These are phyloP conservation scores for Teunomyces lycoperdinae DNA, from an alignment of 805 yeast genomes.

Conservation along the genomic window DNA sequence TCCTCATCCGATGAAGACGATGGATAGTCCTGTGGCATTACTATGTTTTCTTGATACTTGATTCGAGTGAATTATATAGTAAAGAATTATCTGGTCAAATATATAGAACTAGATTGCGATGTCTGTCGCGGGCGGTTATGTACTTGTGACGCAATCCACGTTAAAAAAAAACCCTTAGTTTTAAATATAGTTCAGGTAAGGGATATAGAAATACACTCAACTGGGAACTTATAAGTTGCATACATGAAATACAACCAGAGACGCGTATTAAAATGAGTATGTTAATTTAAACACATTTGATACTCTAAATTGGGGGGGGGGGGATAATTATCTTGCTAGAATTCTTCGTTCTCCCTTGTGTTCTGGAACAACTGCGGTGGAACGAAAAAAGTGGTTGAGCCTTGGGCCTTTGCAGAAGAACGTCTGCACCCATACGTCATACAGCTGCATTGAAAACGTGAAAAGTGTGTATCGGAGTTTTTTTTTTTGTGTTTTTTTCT, in stretches of 20 bases:
- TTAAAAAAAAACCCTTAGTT: not conserved
- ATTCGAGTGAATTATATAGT: not conserved
- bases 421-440: not conserved
- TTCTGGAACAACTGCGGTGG: not conserved
- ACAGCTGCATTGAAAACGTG: not conserved
- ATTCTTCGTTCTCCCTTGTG: not conserved
- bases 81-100: not conserved
- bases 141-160: conserved; percentile 2
- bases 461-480: too few relatives aligned
- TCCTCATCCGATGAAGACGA: conserved; percentile 29
- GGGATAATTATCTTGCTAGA: too few relatives aligned
- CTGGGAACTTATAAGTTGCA: too few relatives aligned
- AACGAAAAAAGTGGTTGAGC: not conserved
- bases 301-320: too few relatives aligned
- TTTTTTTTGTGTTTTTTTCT: too few relatives aligned
- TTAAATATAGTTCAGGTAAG: not conserved
- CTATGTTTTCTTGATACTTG: not conserved
- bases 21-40: not conserved
- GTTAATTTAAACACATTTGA: too few relatives aligned
- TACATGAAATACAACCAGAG: too few relatives aligned
- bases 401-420: not conserved
- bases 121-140: not conserved
- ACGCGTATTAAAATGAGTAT: too few relatives aligned
- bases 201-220: not conserved
- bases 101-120: not conserved